Evolutionary conservation across 805 yeast species (phyloP).

Genomic region (Debaryomyces tyrocola): DNA sequence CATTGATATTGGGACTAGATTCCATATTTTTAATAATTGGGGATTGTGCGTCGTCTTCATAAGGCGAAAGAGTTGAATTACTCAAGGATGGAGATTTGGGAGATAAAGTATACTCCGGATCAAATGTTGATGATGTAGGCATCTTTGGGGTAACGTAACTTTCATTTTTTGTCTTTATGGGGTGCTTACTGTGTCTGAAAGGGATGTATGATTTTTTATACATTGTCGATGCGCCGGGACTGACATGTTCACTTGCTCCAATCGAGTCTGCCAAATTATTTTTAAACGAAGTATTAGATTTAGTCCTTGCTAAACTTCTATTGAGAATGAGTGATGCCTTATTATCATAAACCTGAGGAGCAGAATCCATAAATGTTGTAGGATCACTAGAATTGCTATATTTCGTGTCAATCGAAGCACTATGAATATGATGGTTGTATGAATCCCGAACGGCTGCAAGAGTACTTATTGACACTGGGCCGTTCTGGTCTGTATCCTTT

Average conservation of each 20-base stretch:
- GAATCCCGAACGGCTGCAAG: conserved; percentile 7
- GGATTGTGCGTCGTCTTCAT: conserved; percentile 5
- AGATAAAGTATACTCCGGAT: conserved; percentile 11
- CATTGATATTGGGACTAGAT: conserved; percentile 4
- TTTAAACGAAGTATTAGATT: conserved; percentile 76
- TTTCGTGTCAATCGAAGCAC: conserved; percentile 63
- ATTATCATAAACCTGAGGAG: conserved; percentile 76
- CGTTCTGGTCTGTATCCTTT: conserved; percentile 31
- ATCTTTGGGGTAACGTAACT: conserved; percentile 22
- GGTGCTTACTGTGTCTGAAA: conserved; percentile 33
- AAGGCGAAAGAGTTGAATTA: conserved; percentile 9
- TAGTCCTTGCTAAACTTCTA: conserved; percentile 68
- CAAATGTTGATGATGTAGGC: conserved; percentile 21
- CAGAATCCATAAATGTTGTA: conserved; percentile 60
- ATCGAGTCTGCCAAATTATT: conserved; percentile 70
- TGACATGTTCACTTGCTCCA: conserved; percentile 18
- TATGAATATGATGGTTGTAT: conserved; percentile 39
- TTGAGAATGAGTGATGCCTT: conserved; percentile 76
- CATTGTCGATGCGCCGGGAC: conserved; percentile 8
- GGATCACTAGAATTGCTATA: conserved; percentile 39
- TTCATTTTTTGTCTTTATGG: conserved; percentile 16
- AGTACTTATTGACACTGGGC: conserved; percentile 1
- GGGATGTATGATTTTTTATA: conserved; percentile 42
- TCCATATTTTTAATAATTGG: conserved; percentile 1
- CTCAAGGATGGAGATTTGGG: conserved; percentile 14